Conservation (phyloP, 2,329 filamentous ascomycete species). For the Talaromyces sp. region DNA sequence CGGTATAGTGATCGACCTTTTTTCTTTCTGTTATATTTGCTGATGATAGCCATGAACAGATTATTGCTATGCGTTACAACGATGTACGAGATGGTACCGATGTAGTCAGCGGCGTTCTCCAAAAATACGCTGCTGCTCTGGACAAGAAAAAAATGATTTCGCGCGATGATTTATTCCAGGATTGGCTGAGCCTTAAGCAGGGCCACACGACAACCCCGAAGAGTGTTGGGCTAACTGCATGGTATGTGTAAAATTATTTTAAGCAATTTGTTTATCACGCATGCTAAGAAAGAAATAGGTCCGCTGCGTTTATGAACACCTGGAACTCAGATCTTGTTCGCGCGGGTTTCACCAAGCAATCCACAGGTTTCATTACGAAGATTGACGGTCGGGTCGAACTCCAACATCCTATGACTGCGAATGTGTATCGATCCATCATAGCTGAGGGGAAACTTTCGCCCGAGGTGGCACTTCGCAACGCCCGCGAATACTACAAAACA, state of each 20-base stretch:
- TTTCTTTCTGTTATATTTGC: too few species aligned
- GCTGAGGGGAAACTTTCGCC: background rate
- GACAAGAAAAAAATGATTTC: slow-evolving; percentile 24
- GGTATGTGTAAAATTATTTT: slow-evolving; percentile 18
- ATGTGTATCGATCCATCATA: background rate
- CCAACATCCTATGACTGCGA: background rate
- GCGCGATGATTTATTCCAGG: slow-evolving; percentile 21
- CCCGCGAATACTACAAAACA: background rate
- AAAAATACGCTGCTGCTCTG: slow-evolving; percentile 34
- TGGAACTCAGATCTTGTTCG: slow-evolving; percentile 32
- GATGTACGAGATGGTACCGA: slow-evolving; percentile 30
- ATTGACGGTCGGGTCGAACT: slow-evolving; percentile 18
- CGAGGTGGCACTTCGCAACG: background rate
- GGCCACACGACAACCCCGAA: slow-evolving; percentile 14
- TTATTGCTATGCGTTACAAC: slow-evolving; percentile 35
- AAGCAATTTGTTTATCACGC: slow-evolving; percentile 1
- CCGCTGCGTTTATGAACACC: slow-evolving; percentile 30
- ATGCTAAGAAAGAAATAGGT: slow-evolving; percentile 14
- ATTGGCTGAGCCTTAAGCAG: slow-evolving; percentile 24
- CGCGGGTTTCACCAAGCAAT: slow-evolving; percentile 17
- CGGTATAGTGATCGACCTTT: slow-evolving; percentile 19
- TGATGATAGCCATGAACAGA: slow-evolving; percentile 13
- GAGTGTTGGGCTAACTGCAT: slow-evolving; percentile 22
- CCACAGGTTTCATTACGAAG: slow-evolving; percentile 23
- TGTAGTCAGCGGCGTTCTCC: slow-evolving; percentile 25